Percentiles rank a stretch among this genome's conserved stretches.
These are phyloP conservation scores for Fraxinus paxiana DNA, from an alignment of 305 asterid genomes.

Conservation along the genomic window DNA sequence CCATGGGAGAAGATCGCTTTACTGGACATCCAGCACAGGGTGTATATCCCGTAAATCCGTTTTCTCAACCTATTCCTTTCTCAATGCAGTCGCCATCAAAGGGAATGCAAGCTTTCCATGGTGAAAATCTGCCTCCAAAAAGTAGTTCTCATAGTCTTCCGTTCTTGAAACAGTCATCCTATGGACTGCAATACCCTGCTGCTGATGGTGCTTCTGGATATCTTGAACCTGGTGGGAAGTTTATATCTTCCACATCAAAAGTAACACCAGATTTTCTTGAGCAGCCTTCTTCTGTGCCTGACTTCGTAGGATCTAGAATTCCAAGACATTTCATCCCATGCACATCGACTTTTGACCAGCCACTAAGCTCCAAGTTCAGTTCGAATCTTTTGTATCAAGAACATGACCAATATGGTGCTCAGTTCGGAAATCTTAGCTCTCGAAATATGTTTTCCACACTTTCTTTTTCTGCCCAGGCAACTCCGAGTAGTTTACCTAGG, in stretches of 20 bases:
- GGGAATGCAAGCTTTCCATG: constrained; percentile 38
- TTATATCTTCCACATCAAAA: constrained; percentile 42
- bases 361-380: constrained; percentile 45
- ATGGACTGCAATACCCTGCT: constrained; percentile 36
- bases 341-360: constrained; percentile 65
- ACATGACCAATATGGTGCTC: constrained; percentile 38
- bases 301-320: constrained; percentile 45
- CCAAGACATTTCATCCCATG: constrained; percentile 59
- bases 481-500: constrained; percentile 33
- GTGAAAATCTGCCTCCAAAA: constrained; percentile 40
- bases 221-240: constrained; percentile 35
- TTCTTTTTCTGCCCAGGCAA: constrained; percentile 37
- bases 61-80: constrained; percentile 34
- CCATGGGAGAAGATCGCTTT: constrained; percentile 30
- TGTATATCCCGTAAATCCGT: constrained; percentile 30
- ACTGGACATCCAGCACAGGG: constrained; percentile 32
- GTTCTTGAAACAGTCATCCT: constrained; percentile 35
- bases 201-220: constrained; percentile 32
- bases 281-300: constrained; percentile 32
- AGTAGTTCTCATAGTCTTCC: constrained; percentile 33
- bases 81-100: constrained; percentile 33
- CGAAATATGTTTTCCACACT: constrained; percentile 29
- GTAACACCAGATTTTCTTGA: constrained; percentile 42
- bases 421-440: constrained; percentile 37
- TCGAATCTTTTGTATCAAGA: constrained; percentile 43